phyloP scores from a whole-genome alignment of 2,329 filamentous ascomycete species.

The Neofusicoccum umdonicola region DNA sequence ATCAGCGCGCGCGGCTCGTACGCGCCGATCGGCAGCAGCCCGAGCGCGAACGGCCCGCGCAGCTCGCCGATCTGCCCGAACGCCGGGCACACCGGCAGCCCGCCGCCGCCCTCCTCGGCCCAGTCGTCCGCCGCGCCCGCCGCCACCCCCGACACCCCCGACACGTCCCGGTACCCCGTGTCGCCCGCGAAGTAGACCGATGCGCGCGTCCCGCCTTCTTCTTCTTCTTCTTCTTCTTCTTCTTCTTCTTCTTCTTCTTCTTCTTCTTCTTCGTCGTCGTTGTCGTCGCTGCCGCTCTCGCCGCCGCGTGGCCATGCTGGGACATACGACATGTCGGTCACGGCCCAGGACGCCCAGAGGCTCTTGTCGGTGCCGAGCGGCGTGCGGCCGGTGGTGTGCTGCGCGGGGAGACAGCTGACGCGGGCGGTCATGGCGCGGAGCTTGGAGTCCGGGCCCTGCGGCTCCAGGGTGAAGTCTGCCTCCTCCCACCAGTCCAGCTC shows the following conservation, averaged over 20 bases:
- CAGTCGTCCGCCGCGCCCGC: slow-evolving; percentile 68
- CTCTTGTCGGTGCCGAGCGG: slow-evolving; percentile 70
- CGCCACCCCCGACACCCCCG: slow-evolving; percentile 65
- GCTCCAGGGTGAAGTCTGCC: slow-evolving; percentile 60
- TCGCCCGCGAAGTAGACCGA: slow-evolving; percentile 46
- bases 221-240: slow-evolving; percentile 50
- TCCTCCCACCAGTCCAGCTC: slow-evolving; percentile 96
- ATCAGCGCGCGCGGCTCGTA: slow-evolving; percentile 74
- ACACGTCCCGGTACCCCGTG: slow-evolving; percentile 82
- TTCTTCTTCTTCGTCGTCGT: slow-evolving; percentile 43
- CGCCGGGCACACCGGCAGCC: slow-evolving; percentile 71
- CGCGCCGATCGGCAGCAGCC: slow-evolving; percentile 87
- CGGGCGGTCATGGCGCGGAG: slow-evolving; percentile 59
- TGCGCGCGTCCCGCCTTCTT: slow-evolving; percentile 40
- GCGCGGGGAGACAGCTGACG: slow-evolving; percentile 77
- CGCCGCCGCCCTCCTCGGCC: slow-evolving; percentile 33
- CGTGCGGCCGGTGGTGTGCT: slow-evolving; percentile 73
- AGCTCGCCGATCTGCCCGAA: slow-evolving; percentile 82
- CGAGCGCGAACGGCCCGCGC: slow-evolving; percentile 84
- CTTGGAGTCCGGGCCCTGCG: slow-evolving; percentile 20
- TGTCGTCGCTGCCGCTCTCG: background rate
- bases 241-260: slow-evolving; percentile 73
- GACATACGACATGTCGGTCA: slow-evolving; percentile 51
- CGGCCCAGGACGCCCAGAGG: slow-evolving; percentile 83
- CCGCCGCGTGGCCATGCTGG: background rate